Base-by-base conservation (phyloP, 129 eudicot species). In the Flaveria trinervia region DNA sequence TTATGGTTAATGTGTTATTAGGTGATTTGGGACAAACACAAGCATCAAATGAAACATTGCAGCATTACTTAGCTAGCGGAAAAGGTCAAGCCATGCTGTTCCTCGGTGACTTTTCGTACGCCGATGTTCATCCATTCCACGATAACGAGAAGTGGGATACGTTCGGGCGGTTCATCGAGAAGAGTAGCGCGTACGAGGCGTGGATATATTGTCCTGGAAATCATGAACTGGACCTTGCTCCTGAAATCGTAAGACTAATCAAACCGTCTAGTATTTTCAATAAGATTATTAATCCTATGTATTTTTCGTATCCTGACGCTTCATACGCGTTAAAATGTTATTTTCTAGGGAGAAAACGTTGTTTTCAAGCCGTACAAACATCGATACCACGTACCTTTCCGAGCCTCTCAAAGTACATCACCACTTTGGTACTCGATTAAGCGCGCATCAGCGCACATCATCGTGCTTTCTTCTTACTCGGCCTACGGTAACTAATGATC, bases 381-480 rank as follows among this genome's bases (percentile, higher is more conserved):
- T 3, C 69, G 93, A 7, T 92, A 87, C 82, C 88, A 82, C 30
- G 91, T 85, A 15, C 96, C 96, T 7, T 89, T 76, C 59, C 83
- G 81, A 48, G 86, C 75, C 17, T 77, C 89, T 12, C 26, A 70
- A 76, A 89, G 97, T 56, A 82, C 91, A 48, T 87, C 92, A 15
- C 97, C 97, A 22, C 96, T 87, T 75, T 89, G 97, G 97, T 91
- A 89, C 79, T 86, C 97, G 3, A 80, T 92, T 50, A 87, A 83
- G 74, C 81, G 88, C 3, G 97, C 90, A 78, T 87, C 97, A 0
- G 61, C 97, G 11, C 75, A 91, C 57, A 87, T 87, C 36, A 89
- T 91, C 22, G 89, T 91, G 65, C 92, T 92, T n/a, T 89, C 92
- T 76, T 87, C 92, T 71, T 92, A 92, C 74, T 89, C 96, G 3